These are phyloP conservation scores for Tylopilus intermedius DNA, from an alignment of 768 basidiomycete species.

Conservation along the genomic window DNA sequence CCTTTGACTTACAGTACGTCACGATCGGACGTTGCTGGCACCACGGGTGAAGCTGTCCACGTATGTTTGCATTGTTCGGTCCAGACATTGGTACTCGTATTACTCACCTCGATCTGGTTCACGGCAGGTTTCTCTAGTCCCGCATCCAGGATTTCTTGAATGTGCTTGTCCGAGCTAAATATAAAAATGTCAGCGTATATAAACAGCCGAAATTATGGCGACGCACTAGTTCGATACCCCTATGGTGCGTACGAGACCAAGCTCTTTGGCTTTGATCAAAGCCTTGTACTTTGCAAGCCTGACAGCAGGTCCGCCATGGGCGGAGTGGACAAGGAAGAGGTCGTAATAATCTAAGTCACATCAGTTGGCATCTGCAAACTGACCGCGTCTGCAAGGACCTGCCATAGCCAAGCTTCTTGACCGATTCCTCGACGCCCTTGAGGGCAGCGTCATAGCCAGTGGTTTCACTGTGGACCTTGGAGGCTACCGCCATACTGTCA, in stretches of 20 bases:
- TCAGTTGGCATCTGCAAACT: not conserved
- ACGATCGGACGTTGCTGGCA: slow-evolving; percentile 78
- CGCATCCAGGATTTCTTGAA: slow-evolving; percentile 22
- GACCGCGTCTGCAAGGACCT: not conserved
- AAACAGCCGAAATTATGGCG: not conserved
- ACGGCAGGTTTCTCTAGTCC: slow-evolving; percentile 27
- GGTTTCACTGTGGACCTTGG: slow-evolving; percentile 11
- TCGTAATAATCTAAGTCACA: slow-evolving; percentile 38
- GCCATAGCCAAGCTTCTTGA: slow-evolving; percentile 21
- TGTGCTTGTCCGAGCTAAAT: slow-evolving; percentile 24
- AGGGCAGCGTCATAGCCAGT: slow-evolving; percentile 17
- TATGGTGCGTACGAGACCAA: slow-evolving; percentile 35
- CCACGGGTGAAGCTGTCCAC: slow-evolving; percentile 61
- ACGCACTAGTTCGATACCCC: slow-evolving; percentile 49
- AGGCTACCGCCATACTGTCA: slow-evolving; percentile 15
- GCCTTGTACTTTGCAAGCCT: slow-evolving; percentile 40
- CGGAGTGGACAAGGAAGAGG: slow-evolving; percentile 45
- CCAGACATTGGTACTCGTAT: not conserved
- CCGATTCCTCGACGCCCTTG: slow-evolving; percentile 17
- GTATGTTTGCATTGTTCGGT: not conserved
- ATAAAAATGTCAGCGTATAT: not conserved
- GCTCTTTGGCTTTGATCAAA: slow-evolving; percentile 30
- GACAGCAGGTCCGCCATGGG: slow-evolving; percentile 34
- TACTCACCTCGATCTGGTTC: slow-evolving; percentile 26
- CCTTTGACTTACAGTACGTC: slow-evolving; percentile 56